Percentiles rank a stretch among this genome's conserved stretches.
These are phyloP conservation scores for Leccinum uliginosum DNA, from an alignment of 768 basidiomycete genomes.

Conservation along the genomic window DNA sequence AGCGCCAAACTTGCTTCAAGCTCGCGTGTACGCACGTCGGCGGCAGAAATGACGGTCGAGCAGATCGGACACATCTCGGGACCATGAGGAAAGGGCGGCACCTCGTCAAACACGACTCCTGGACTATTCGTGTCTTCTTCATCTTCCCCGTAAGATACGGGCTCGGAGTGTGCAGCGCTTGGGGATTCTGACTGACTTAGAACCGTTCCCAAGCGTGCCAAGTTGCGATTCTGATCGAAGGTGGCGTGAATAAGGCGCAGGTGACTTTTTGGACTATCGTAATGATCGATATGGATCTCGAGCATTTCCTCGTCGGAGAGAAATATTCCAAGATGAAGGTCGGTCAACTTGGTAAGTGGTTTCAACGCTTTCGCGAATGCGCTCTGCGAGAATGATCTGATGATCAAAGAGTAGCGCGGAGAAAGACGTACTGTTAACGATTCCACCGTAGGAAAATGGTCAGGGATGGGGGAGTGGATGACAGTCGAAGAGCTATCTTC, in stretches of 20 bases:
- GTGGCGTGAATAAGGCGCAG: constrained; percentile 13
- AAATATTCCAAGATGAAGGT: constrained; percentile 59
- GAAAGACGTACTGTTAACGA: constrained; percentile 48
- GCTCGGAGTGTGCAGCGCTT: not conserved
- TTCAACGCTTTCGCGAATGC: constrained; percentile 41
- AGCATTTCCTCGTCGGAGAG: constrained; percentile 53
- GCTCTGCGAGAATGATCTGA: constrained; percentile 29
- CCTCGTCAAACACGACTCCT: constrained; percentile 4
- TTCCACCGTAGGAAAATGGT: constrained; percentile 38
- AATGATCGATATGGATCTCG: constrained; percentile 37
- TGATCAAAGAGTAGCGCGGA: not conserved
- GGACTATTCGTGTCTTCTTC: constrained; percentile 9
- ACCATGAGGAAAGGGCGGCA: constrained; percentile 27
- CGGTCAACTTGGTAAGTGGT: constrained; percentile 42
- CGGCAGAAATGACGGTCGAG: constrained; percentile 18
- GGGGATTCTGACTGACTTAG: constrained; percentile 26
- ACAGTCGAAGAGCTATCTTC: constrained; percentile 54
- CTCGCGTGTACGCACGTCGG: constrained; percentile 40
- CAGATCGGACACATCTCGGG: constrained; percentile 38
- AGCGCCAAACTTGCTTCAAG: constrained; percentile 44
- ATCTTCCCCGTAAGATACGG: constrained; percentile 22
- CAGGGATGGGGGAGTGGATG: constrained; percentile 61
- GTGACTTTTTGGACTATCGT: constrained; percentile 23
- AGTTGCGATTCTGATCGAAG: constrained; percentile 4
- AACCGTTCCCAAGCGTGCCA: constrained; percentile 4